phyloP scores from a whole-genome alignment of 805 yeast genomes.

The Saturnispora quitensis region DNA sequence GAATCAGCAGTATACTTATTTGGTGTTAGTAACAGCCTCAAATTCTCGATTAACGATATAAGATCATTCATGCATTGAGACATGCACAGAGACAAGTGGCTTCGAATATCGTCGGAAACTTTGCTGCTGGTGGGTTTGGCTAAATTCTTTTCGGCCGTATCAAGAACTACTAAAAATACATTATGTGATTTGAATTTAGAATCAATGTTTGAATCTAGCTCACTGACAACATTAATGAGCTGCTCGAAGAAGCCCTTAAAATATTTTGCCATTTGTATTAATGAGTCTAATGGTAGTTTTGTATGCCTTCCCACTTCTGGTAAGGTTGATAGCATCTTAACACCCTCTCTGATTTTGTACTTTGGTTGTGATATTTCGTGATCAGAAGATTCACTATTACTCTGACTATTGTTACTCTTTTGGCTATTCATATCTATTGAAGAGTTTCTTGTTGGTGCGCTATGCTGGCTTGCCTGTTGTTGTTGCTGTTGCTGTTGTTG shows the following conservation, averaged over 20 bases:
- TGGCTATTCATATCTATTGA: conserved; percentile 13
- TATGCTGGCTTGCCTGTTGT: not conserved
- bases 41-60: conserved; percentile 13
- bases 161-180: conserved; percentile 15
- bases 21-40: conserved; percentile 11
- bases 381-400: conserved; percentile 13
- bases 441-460: not conserved
- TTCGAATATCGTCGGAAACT: conserved; percentile 10
- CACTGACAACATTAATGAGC: conserved; percentile 12
- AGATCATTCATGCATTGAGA: conserved; percentile 19
- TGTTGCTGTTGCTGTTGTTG: conserved; percentile 1
- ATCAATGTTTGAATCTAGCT: conserved; percentile 13
- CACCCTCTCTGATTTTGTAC: conserved; percentile 4
- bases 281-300: conserved; percentile 7
- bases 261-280: conserved; percentile 18
- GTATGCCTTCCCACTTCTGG: conserved; percentile 1
- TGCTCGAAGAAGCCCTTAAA: conserved; percentile 18
- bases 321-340: conserved; percentile 9
- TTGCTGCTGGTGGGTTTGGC: conserved; percentile 11
- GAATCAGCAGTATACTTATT: conserved; percentile 10
- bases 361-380: conserved; percentile 6
- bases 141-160: conserved; percentile 15
- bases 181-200: conserved; percentile 13
- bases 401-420: conserved; percentile 17
- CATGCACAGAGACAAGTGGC: conserved; percentile 15